Evolutionary conservation across 495 filamentous ascomycete genomes (phyloP).

Genomic region (Hypoxylon subgilvum): DNA sequence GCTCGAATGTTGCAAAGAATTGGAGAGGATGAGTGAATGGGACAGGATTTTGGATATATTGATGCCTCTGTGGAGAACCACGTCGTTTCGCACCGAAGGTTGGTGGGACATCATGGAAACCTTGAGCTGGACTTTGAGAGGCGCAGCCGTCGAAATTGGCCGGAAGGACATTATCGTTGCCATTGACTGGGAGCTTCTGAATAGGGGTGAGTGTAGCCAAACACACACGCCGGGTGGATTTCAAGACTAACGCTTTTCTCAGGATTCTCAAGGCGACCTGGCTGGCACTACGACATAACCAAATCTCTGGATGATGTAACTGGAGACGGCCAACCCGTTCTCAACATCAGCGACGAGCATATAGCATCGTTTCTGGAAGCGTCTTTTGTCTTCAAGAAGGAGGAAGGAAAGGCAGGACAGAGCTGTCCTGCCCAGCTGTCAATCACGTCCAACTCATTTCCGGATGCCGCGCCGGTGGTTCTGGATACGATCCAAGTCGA

Average conservation of each 20-base stretch:
- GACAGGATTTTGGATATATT: slow-evolving; percentile 69
- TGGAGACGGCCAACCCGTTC: slow-evolving; percentile 62
- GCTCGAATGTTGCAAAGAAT: slow-evolving; percentile 71
- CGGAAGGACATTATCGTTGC: slow-evolving; percentile 70
- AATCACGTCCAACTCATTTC: slow-evolving; percentile 72
- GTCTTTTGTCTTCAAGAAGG: slow-evolving; percentile 73
- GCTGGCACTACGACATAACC: slow-evolving; percentile 77
- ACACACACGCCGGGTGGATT: slow-evolving; percentile 18
- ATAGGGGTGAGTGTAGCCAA: slow-evolving; percentile 60
- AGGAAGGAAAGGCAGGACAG: slow-evolving; percentile 85
- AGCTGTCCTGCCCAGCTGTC: slow-evolving; percentile 72
- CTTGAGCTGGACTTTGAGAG: slow-evolving; percentile 73
- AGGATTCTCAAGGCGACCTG: slow-evolving; percentile 66
- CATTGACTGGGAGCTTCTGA: slow-evolving; percentile 85
- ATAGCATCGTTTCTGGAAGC: slow-evolving; percentile 72
- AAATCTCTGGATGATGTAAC: slow-evolving; percentile 66
- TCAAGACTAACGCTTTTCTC: slow-evolving; percentile 16
- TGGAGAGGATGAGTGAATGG: slow-evolving; percentile 68
- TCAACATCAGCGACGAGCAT: slow-evolving; percentile 70
- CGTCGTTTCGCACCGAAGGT: slow-evolving; percentile 76
- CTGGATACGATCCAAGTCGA: slow-evolving; percentile 68
- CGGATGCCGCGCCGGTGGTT: slow-evolving; percentile 64
- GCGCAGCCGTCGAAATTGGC: slow-evolving; percentile 68
- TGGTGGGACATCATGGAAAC: slow-evolving; percentile 82
- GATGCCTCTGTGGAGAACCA: slow-evolving; percentile 70